Percentiles rank a stretch among this genome's conserved stretches.
These are phyloP conservation scores for Primulina eburnea DNA, from an alignment of 257 asterid species.

Conservation along the genomic window DNA sequence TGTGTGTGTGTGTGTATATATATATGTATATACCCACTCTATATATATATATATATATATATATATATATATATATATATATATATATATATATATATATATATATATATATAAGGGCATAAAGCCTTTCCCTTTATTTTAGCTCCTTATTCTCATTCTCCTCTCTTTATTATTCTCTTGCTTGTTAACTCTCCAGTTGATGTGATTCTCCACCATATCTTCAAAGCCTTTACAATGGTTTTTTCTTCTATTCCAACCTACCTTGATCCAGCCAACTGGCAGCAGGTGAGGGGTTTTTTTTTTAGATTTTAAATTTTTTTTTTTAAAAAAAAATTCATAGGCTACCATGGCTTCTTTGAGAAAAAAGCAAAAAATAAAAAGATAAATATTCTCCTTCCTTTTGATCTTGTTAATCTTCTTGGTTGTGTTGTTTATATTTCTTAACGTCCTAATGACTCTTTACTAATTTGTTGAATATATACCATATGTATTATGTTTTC, in stretches of 20 bases:
- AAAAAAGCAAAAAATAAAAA: slow-evolving; percentile 46
- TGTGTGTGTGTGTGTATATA: slow-evolving; percentile 13
- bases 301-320: neutral
- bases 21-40: slow-evolving; percentile 27
- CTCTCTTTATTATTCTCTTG: slow-evolving; percentile 39
- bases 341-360: slow-evolving; percentile 58
- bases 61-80: slow-evolving; percentile 32
- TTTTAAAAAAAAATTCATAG: slow-evolving; percentile 27
- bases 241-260: slow-evolving; percentile 92
- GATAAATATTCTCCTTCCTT: slow-evolving; percentile 54
- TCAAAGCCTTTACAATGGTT: slow-evolving; percentile 87
- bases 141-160: slow-evolving; percentile 85
- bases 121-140: slow-evolving; percentile 80
- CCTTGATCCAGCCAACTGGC: slow-evolving; percentile 99
- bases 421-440: slow-evolving; percentile 11
- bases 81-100: slow-evolving; percentile 30
- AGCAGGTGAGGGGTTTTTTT: slow-evolving; percentile 56
- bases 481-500: slow-evolving; percentile 24
- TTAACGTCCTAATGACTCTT: slow-evolving; percentile 13
- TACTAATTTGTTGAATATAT: slow-evolving; percentile 52
- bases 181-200: slow-evolving; percentile 47
- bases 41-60: slow-evolving; percentile 33
- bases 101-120: slow-evolving; percentile 36
- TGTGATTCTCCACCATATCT: slow-evolving; percentile 89
- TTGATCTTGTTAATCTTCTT: slow-evolving; percentile 12